Conservation (phyloP, 2,329 filamentous ascomycete genomes). For the Aureobasidium uvarum region DNA sequence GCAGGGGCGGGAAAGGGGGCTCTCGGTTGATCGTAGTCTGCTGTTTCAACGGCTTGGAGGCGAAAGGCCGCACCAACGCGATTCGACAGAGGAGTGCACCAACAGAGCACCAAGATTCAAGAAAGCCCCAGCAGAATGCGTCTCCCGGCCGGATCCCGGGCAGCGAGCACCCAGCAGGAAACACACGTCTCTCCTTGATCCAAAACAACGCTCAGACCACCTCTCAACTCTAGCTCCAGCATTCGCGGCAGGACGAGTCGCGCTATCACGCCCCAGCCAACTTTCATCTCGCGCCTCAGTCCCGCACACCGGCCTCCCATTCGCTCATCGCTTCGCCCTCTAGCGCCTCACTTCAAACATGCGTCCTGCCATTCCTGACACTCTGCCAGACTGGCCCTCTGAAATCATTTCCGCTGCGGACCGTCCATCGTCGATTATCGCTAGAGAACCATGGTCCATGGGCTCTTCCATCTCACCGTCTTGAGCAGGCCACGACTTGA, state of each 20-base stretch:
- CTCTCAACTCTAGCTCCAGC: neutral
- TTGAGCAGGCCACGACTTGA: neutral
- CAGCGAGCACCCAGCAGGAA: constrained; percentile 11
- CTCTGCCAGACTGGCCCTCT: neutral
- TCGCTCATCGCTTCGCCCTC: constrained; percentile 8
- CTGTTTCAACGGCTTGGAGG: constrained; percentile 27
- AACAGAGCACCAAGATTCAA: constrained; percentile 5
- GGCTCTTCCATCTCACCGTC: constrained; percentile 3
- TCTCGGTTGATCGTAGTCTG: constrained; percentile 25
- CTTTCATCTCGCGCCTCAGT: constrained; percentile 25
- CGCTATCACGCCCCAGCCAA: constrained; percentile 27
- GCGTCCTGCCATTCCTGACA: constrained; percentile 22
- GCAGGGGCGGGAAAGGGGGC: constrained; percentile 26
- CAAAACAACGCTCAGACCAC: constrained; percentile 21
- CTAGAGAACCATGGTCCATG: constrained; percentile 11
- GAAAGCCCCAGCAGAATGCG: neutral
- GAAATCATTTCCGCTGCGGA: constrained; percentile 14
- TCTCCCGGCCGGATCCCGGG: constrained; percentile 18
- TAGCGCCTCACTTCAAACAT: constrained; percentile 21
- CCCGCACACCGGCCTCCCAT: constrained; percentile 5
- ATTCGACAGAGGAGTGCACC: constrained; percentile 11
- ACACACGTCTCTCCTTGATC: constrained; percentile 15
- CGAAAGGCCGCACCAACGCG: constrained; percentile 21
- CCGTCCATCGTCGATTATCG: constrained; percentile 19
- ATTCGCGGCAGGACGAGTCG: constrained; percentile 25